A percentile compares a stretch with the other conserved stretches of the same genome.
phyloP scores from a whole-genome alignment of 441 rosid species.

The Bocquillonia castaneifolia region DNA sequence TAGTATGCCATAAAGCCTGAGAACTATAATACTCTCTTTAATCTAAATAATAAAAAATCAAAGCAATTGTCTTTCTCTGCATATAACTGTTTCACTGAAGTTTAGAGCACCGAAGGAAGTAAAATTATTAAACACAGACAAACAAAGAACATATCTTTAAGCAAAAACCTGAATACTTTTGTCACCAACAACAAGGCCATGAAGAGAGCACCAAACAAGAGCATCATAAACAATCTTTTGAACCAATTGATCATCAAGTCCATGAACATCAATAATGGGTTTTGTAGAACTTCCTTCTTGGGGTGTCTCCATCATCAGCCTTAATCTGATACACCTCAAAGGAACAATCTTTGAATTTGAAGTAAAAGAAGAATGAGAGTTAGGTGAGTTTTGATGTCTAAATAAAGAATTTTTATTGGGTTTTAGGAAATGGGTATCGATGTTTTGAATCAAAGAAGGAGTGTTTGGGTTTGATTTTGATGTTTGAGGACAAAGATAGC shows the following conservation, averaged over 20 bases:
- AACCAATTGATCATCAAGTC: slow-evolving; percentile 55
- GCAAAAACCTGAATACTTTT: slow-evolving; percentile 50
- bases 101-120: no score
- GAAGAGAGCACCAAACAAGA: slow-evolving; percentile 95
- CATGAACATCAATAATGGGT: slow-evolving; percentile 43
- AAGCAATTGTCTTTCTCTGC: no score
- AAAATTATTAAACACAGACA: background rate
- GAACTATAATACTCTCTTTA: no score
- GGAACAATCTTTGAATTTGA: slow-evolving; percentile 30
- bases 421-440: slow-evolving; percentile 6
- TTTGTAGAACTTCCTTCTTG: slow-evolving; percentile 26
- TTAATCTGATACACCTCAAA: slow-evolving; percentile 39
- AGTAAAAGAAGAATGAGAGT: slow-evolving; percentile 14
- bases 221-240: slow-evolving; percentile 75
- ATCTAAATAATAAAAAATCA: no score
- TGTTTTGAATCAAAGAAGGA: slow-evolving; percentile 13
- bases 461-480: slow-evolving; percentile 24
- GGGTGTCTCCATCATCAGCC: slow-evolving; percentile 48
- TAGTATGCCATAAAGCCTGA: background rate
- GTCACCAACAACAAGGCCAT: slow-evolving; percentile 91
- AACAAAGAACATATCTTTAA: background rate
- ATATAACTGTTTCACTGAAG: background rate
- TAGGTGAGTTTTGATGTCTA: slow-evolving; percentile 6
- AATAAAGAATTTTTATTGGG: slow-evolving; percentile 10
- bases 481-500: slow-evolving; percentile 10